A percentile compares a stretch with the other conserved stretches of the same genome.
phyloP scores from a whole-genome alignment of 2,329 filamentous ascomycete genomes.

The Rhytidhysteron rufulum region DNA sequence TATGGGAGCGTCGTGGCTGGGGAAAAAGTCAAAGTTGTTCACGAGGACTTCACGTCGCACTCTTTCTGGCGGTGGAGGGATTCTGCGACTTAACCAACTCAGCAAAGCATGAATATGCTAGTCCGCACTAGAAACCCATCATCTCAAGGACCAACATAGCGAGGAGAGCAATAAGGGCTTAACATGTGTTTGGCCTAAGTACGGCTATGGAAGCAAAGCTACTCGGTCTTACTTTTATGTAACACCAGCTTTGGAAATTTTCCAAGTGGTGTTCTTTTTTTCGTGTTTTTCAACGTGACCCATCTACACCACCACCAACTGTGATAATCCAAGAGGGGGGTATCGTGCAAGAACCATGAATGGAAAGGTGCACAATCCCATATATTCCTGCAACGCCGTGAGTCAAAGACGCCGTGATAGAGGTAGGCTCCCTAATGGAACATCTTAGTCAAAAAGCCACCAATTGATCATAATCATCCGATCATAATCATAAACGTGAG shows the following conservation, averaged over 20 bases:
- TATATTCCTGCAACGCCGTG: slow-evolving; percentile 23
- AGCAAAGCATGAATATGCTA: not conserved
- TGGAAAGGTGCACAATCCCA: slow-evolving; percentile 6
- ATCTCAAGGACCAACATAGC: not conserved
- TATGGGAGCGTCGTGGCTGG: too few species aligned
- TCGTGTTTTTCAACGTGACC: not conserved
- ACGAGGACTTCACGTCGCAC: not conserved
- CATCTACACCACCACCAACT: slow-evolving; percentile 1
- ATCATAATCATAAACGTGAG: slow-evolving; percentile 13
- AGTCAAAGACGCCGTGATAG: slow-evolving; percentile 16
- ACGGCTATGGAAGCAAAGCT: not conserved
- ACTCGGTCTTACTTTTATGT: slow-evolving; percentile 3
- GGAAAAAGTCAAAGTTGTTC: too few species aligned
- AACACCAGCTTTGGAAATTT: slow-evolving; percentile 2
- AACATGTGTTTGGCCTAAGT: slow-evolving; percentile 1
- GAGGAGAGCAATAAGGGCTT: slow-evolving; percentile 1
- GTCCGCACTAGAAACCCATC: slow-evolving; percentile 1
- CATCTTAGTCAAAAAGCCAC: slow-evolving; percentile 12
- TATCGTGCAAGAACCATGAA: slow-evolving; percentile 20
- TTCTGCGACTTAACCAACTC: not conserved
- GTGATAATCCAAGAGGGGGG: slow-evolving; percentile 16
- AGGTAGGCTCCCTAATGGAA: slow-evolving; percentile 12
- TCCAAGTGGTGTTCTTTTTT: not conserved
- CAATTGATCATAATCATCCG: slow-evolving; percentile 13
- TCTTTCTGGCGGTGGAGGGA: not conserved